Percentiles rank a stretch among this genome's conserved stretches.
Evolutionary conservation across 2,329 filamentous ascomycete genomes (phyloP).

Genomic region (Acrocalymma vagum): DNA sequence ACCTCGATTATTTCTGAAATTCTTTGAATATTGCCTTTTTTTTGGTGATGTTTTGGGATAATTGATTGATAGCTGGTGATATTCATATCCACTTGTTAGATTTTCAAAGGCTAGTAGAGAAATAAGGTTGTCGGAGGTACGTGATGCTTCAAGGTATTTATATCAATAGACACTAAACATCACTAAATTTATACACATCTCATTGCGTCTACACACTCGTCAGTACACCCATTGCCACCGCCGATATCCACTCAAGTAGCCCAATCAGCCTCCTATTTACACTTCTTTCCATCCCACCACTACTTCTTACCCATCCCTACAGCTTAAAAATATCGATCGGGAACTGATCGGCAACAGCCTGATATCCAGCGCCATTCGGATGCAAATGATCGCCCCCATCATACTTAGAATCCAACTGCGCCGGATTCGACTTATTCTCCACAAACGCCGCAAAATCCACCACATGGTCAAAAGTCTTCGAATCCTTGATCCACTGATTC

Average conservation of each 20-base stretch:
- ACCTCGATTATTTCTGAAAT: no score
- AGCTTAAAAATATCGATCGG: conserved; percentile 61
- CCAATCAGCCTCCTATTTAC: no score
- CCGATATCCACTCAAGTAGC: no score
- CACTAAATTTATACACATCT: no score
- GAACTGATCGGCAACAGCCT: conserved; percentile 65
- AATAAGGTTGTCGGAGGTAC: no score
- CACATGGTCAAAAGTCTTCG: conserved; percentile 63
- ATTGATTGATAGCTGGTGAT: not conserved
- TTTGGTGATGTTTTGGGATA: not conserved
- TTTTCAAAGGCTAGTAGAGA: no score
- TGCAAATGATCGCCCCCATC: conserved; percentile 71
- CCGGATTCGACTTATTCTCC: conserved; percentile 56
- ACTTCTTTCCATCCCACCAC: no score
- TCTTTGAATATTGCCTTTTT: not conserved
- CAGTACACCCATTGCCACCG: no score
- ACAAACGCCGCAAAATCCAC: conserved; percentile 68
- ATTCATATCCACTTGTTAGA: no score
- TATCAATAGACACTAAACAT: no score
- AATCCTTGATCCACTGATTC: conserved; percentile 65
- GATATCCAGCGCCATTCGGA: conserved; percentile 66
- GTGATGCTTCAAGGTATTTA: no score
- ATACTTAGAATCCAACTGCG: conserved; percentile 58
- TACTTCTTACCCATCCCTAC: not conserved
- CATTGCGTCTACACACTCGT: no score